These are phyloP conservation scores for Colletotrichum truncatum DNA, from an alignment of 2,329 filamentous ascomycete species.

Conservation along the genomic window DNA sequence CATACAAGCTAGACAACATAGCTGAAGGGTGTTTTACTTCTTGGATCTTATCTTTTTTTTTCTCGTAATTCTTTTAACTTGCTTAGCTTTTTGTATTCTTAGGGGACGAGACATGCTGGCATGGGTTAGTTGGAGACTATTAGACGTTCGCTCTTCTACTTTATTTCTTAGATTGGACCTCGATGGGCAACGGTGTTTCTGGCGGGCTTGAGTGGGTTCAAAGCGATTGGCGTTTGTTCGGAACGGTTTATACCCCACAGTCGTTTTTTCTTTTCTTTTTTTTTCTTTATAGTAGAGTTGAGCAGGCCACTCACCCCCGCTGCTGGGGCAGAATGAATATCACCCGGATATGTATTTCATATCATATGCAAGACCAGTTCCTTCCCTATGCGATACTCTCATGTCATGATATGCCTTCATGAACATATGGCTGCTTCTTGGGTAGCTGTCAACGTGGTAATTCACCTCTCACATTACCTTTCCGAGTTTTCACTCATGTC, in stretches of 20 bases:
- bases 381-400: too few species aligned
- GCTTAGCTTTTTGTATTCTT: not conserved
- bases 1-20: too few species aligned
- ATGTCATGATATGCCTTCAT: too few species aligned
- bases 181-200: not conserved
- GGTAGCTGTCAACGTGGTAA: too few species aligned
- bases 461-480: too few species aligned
- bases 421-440: too few species aligned
- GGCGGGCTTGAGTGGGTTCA: not conserved
- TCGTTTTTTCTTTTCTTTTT: conserved; percentile 13
- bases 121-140: not conserved
- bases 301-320: not conserved
- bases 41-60: not conserved
- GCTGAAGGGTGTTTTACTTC: too few species aligned
- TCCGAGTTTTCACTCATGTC: too few species aligned
- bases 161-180: not conserved
- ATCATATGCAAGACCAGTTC: too few species aligned
- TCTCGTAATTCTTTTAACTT: not conserved
- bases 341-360: too few species aligned
- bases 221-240: not conserved
- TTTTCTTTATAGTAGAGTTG: not conserved
- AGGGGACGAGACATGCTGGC: not conserved
- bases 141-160: not conserved
- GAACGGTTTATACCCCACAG: conserved; percentile 9
- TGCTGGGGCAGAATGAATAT: not conserved